A percentile compares a stretch with the other conserved stretches of the same genome.
phyloP scores from a whole-genome alignment of 495 filamentous ascomycete genomes.

The Cercophora sp. region DNA sequence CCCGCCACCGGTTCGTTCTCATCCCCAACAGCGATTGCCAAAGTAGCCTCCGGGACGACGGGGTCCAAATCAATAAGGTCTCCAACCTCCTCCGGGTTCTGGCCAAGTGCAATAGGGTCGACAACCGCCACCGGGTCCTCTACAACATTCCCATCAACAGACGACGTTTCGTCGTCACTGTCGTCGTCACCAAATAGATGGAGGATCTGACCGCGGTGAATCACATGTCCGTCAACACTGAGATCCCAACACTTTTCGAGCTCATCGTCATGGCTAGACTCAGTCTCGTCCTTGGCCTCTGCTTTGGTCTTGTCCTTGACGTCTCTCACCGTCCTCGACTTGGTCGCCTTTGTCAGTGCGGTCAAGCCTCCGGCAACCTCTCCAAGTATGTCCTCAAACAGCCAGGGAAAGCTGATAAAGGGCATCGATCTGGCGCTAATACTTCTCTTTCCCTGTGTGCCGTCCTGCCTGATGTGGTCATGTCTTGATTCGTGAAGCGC shows the following conservation, averaged over 20 bases:
- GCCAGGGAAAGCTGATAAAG: slow-evolving; percentile 90
- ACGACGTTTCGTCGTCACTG: slow-evolving; percentile 15
- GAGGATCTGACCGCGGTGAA: slow-evolving; percentile 33
- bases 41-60: no score
- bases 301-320: neutral
- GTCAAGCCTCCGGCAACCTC: slow-evolving; percentile 51
- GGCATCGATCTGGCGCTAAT: slow-evolving; percentile 57
- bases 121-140: neutral
- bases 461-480: slow-evolving; percentile 32
- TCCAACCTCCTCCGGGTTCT: no score
- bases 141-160: neutral
- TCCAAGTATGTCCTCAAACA: slow-evolving; percentile 72
- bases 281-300: neutral
- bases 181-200: slow-evolving; percentile 28
- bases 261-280: slow-evolving; percentile 1
- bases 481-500: slow-evolving; percentile 47
- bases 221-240: slow-evolving; percentile 23
- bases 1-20: no score
- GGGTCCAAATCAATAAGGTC: no score
- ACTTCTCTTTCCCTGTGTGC: slow-evolving; percentile 27
- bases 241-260: slow-evolving; percentile 12
- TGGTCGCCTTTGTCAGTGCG: slow-evolving; percentile 1
- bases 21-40: no score
- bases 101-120: no score
- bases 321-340: no score